phyloP scores from a whole-genome alignment of 768 basidiomycete species.

The Grammothele lineata region DNA sequence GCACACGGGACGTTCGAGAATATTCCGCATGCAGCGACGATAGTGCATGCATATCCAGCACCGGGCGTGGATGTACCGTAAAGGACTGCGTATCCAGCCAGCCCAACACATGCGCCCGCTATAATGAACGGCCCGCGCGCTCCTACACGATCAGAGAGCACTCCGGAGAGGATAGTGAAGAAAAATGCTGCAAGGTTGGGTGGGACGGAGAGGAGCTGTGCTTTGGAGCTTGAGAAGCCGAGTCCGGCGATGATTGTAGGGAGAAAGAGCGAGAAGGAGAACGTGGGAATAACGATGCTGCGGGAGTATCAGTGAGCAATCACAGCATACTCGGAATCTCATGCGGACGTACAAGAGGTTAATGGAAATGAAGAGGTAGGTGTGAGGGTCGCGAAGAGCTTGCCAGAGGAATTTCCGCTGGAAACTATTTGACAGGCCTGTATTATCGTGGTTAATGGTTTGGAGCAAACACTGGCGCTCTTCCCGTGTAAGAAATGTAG shows the following conservation, averaged over 20 bases:
- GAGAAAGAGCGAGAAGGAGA: slow-evolving; percentile 47
- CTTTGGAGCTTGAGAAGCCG: slow-evolving; percentile 46
- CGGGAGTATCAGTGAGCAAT: neutral
- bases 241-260: slow-evolving; percentile 64
- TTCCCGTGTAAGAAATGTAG: slow-evolving; percentile 4
- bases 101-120: neutral
- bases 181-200: slow-evolving; percentile 25
- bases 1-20: slow-evolving; percentile 45
- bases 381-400: slow-evolving; percentile 5
- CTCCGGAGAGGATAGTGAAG: neutral
- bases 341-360: slow-evolving; percentile 6
- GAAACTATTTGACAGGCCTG: slow-evolving; percentile 3
- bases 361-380: slow-evolving; percentile 4
- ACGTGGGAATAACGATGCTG: slow-evolving; percentile 27
- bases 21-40: slow-evolving; percentile 49
- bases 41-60: slow-evolving; percentile 40
- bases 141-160: slow-evolving; percentile 5
- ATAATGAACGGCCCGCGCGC: slow-evolving; percentile 5
- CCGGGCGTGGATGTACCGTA: neutral
- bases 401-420: slow-evolving; percentile 5
- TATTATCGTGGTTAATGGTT: slow-evolving; percentile 3
- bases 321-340: neutral
- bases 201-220: slow-evolving; percentile 57
- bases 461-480: slow-evolving; percentile 8
- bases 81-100: slow-evolving; percentile 4